Percentiles rank a stretch among this genome's conserved stretches.
Conservation (phyloP, 441 rosid genomes). For the Oxalis stricta region DNA sequence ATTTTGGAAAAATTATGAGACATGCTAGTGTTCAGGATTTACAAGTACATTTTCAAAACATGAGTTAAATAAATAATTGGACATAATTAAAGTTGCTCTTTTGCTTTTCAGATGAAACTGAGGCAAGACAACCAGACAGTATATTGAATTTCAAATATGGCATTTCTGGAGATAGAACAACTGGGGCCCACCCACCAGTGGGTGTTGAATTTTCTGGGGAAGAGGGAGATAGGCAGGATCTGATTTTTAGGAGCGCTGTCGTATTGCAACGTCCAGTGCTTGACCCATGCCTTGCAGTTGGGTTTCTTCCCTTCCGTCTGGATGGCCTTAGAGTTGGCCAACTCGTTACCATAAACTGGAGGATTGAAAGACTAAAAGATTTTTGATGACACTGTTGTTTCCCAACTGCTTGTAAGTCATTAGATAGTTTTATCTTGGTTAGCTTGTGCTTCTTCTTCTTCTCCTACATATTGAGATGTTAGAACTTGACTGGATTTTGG, state of each 20-base stretch:
- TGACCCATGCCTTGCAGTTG: conserved; percentile 86
- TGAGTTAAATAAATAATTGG: background rate
- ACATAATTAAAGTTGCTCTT: too few species aligned
- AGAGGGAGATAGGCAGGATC: conserved; percentile 29
- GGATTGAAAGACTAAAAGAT: conserved; percentile 80
- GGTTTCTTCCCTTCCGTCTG: conserved; percentile 80
- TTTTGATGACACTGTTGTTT: conserved; percentile 25
- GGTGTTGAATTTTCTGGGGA: conserved; percentile 18
- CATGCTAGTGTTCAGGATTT: background rate
- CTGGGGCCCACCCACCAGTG: conserved; percentile 84
- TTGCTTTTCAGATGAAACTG: conserved; percentile 31
- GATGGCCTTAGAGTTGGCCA: conserved; percentile 81
- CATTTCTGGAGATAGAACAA: conserved; percentile 61
- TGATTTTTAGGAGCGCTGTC: conserved; percentile 73
- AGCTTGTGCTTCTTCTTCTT: too few species aligned
- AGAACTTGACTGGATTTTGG: background rate
- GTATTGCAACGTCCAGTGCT: conserved; percentile 83
- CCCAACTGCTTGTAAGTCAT: conserved; percentile 38
- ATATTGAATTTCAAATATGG: conserved; percentile 70
- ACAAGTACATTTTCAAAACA: too few species aligned
- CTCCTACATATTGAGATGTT: too few species aligned
- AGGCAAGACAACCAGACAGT: conserved; percentile 35
- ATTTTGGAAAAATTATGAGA: conserved; percentile 3
- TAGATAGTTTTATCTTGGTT: background rate
- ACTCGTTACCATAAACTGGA: conserved; percentile 81